Evolutionary conservation across 306 rosid species (phyloP), one percentile per base, ranked within the genome.

Genomic region (Oemleria cerasiformis): DNA sequence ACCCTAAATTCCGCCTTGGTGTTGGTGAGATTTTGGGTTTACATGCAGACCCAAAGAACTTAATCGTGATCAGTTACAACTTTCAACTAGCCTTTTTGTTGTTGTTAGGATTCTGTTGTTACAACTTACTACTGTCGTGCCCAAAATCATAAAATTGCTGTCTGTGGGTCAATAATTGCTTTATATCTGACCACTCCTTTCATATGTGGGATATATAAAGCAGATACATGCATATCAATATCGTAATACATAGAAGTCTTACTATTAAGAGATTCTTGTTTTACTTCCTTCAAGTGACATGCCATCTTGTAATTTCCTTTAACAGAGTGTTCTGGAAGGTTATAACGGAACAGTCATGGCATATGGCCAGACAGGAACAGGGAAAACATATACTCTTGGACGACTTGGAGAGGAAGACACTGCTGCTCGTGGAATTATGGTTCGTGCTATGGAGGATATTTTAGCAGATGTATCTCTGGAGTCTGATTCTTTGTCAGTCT

Each of bases 361-460:
- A 16, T 95, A 95, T 81, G 99, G 99, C 45, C 99, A 95, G 81
- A 95, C 99, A 74, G 99, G 99, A 57, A 95, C 99, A 0, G 97
- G 99, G 67, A 95, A 95, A 84, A 95, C 99, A 23, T 92, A 95
- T 75, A 95, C 99, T 56, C 93, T 95, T 73, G 99, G 96, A 65
- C 77, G 92, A 73, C 97, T 95, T 73, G 99, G 99, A 76, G 96
- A 91, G 83, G 99, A 95, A 84, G 99, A 95, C 77, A 88, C 96
- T 21, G 90, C 99, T 84, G 97, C 92, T 53, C 97, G 99, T 77
- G 99, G 99, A 78, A 95, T 95, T 79, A 95, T 92, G 97, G 99
- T 95, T 70, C 96, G 99, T 19, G 96, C 99, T 58, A 89, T 95
- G 99, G 97, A 95, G 79, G 97, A 95, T 77, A 91, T 89, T 74